phyloP scores from a whole-genome alignment of 768 basidiomycete genomes.

The Crucibulum laeve region DNA sequence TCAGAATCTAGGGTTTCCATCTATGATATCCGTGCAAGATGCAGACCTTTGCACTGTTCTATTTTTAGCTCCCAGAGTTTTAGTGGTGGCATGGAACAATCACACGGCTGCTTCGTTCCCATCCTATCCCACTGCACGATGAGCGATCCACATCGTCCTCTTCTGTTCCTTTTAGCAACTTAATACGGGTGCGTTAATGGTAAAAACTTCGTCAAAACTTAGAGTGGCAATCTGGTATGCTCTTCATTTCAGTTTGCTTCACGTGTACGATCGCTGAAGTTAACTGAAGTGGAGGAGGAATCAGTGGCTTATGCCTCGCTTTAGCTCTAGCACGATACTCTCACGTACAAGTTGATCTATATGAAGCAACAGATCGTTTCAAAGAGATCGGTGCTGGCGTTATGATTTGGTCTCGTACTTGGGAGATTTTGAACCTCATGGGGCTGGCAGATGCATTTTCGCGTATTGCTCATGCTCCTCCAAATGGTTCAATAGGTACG shows the following conservation, averaged over 20 bases:
- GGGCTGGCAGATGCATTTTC: conserved; percentile 29
- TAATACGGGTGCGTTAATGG: background rate
- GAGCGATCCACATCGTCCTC: background rate
- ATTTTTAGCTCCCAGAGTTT: no score
- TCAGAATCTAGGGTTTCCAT: no score
- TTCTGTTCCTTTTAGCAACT: background rate
- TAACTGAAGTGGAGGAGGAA: conserved; percentile 27
- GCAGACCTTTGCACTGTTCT: no score
- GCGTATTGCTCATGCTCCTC: conserved; percentile 27
- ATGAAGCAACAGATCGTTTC: conserved; percentile 43
- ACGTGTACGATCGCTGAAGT: background rate
- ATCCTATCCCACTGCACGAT: no score
- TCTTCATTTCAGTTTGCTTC: background rate
- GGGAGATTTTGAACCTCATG: conserved; percentile 38
- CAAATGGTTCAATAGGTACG: conserved; percentile 24
- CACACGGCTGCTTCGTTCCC: no score
- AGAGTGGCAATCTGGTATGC: conserved; percentile 17
- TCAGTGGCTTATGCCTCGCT: conserved; percentile 36
- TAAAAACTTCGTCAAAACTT: conserved; percentile 3
- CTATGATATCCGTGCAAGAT: no score
- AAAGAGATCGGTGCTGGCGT: conserved; percentile 48
- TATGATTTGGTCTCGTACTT: conserved; percentile 42
- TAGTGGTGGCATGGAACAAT: no score
- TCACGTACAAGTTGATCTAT: conserved; percentile 35
- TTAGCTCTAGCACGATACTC: conserved; percentile 33